Percentiles rank a stretch among this genome's conserved stretches.
Conservation (phyloP, 345 rosid genomes). For the Gossypium bickii region DNA sequence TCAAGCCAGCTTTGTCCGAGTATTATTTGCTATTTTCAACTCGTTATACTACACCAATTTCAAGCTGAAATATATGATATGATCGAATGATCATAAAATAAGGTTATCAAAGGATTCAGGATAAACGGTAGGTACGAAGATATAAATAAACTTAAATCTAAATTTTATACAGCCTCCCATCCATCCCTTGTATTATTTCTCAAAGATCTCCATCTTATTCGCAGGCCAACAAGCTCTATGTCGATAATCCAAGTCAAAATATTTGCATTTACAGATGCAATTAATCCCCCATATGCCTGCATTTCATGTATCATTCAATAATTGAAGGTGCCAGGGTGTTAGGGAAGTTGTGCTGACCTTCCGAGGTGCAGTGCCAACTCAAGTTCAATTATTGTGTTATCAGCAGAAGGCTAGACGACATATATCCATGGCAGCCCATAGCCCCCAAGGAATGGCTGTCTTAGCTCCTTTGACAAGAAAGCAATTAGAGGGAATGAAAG, state of each 20-base stretch:
- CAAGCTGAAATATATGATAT: neutral
- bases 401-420: neutral
- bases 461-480: neutral
- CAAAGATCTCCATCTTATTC: neutral
- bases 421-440: neutral
- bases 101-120: neutral
- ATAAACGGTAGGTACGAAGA: neutral
- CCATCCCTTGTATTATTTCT: neutral
- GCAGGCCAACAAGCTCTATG: neutral
- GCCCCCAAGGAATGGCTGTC: neutral
- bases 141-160: neutral
- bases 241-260: neutral
- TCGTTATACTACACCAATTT: neutral
- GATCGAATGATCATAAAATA: neutral
- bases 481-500: neutral
- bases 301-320: neutral
- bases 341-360: neutral
- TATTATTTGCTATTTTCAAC: no score
- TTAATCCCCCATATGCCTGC: neutral
- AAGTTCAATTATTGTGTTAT: neutral
- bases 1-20: no score
- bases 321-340: neutral
- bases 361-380: neutral
- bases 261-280: neutral
- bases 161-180: neutral